Conservation (phyloP, 257 asterid genomes). For the Solanum pimpinellifolium region DNA sequence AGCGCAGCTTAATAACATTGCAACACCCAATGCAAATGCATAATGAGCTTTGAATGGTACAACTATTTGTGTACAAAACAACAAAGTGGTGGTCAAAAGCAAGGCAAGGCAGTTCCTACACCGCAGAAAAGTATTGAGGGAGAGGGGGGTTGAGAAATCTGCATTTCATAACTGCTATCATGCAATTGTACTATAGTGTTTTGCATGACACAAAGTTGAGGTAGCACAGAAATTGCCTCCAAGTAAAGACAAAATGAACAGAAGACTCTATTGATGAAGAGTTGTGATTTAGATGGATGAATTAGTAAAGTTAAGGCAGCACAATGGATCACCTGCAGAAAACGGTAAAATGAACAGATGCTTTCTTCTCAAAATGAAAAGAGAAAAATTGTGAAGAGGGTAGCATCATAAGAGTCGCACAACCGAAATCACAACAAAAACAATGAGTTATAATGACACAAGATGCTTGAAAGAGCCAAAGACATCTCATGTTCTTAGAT, state of each 20-base stretch:
- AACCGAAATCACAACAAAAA: neutral
- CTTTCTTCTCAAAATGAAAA: neutral
- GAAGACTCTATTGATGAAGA: slow-evolving; percentile 20
- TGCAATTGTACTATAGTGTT: slow-evolving; percentile 26
- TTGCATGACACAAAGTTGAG: slow-evolving; percentile 40
- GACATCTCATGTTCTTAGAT: too few relatives aligned
- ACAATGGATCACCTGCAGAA: slow-evolving; percentile 32
- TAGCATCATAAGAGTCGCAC: neutral
- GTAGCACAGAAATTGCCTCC: slow-evolving; percentile 35
- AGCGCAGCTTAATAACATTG: slow-evolving; percentile 44
- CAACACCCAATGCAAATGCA: slow-evolving; percentile 38
- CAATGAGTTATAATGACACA: neutral
- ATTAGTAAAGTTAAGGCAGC: slow-evolving; percentile 26
- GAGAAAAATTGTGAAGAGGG: neutral
- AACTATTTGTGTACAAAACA: slow-evolving; percentile 17
- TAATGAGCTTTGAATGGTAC: slow-evolving; percentile 45
- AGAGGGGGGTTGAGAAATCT: neutral
- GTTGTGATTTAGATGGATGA: slow-evolving; percentile 36
- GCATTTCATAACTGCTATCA: neutral
- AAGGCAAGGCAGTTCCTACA: neutral
- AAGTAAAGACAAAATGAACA: slow-evolving; percentile 37
- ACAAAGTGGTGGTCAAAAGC: neutral
- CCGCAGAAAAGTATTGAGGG: neutral
- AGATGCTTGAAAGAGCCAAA: neutral
- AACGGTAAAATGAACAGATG: neutral